Evolutionary conservation across 305 asterid species (phyloP), one percentile per base, ranked within the genome.

Genomic region (Fraxinus velutina): DNA sequence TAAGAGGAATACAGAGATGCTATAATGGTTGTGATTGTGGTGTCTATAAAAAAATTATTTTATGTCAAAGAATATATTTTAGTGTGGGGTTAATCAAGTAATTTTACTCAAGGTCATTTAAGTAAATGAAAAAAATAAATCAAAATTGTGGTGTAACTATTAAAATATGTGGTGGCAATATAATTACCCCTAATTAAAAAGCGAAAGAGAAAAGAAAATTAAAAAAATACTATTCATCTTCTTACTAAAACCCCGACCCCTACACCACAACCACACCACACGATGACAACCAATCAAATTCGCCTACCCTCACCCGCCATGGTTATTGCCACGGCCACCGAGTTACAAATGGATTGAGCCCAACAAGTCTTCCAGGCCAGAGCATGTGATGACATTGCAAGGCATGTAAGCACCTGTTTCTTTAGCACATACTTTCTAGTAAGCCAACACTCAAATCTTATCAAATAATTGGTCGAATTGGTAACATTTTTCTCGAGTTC

Each of bases 391-490:
- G 2, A 92, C 81, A 75, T 92, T 93, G 1, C 96, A 94, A 0
- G 98, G 92, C 93, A 92, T 84, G 79, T 93, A 95, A 0, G 97
- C 87, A 0, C 98, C 97, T 0, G 86, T 92, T 12, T 92, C 98
- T 81, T 95, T 98, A 0, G 97, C 87, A 75, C 90, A 88, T 33
- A 92, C 97, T 90, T 95, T 95, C 85, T 95, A 97, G 80, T 93
- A 92, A 1, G 97, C 97, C 90, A 83, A 83, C 33, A 81, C 87
- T 95, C 99, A 82, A 93, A 90, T 74, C 96, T 92, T 86, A 98
- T 90, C 89, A 95, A 86, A 83, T 90, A 89, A 84, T 86, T 90
- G 42, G 91, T 84, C 85, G 92, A 79, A 91, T 93, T 89, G 37
- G 87, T 86, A 7, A 88, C 92, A 10, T 92, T 92, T 81, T 78